These are phyloP conservation scores for Fusarium brevicatenulatum DNA, from an alignment of 2,329 filamentous ascomycete genomes.

Conservation along the genomic window DNA sequence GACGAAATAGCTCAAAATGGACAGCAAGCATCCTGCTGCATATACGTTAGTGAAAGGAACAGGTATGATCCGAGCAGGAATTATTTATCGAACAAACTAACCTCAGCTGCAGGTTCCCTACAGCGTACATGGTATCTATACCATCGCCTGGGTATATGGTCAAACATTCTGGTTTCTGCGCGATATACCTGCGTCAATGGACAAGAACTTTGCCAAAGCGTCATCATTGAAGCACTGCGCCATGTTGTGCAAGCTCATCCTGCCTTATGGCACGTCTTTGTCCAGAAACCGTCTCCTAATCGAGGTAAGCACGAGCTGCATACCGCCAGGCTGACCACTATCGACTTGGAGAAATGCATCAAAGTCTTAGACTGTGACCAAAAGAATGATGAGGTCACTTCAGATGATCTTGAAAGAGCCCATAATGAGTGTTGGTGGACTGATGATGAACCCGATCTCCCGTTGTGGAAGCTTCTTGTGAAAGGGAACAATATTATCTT, in stretches of 20 bases:
- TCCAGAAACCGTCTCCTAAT: neutral
- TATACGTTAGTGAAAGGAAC: neutral
- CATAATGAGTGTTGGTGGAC: slow-evolving; percentile 33
- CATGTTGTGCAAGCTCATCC: neutral
- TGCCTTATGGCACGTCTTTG: neutral
- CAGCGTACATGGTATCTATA: slow-evolving; percentile 35
- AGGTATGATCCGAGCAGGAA: neutral
- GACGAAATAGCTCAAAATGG: neutral
- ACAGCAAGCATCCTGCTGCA: fast-evolving
- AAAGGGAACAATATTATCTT: slow-evolving; percentile 22
- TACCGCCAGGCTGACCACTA: slow-evolving; percentile 16
- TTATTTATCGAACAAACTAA: neutral
- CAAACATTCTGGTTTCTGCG: slow-evolving; percentile 34
- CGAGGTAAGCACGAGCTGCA: neutral
- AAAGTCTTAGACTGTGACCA: slow-evolving; percentile 7
- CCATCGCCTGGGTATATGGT: slow-evolving; percentile 28
- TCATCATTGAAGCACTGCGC: neutral
- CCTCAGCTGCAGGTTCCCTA: neutral
- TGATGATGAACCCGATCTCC: slow-evolving; percentile 11
- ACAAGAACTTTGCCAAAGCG: neutral
- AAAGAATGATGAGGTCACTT: neutral
- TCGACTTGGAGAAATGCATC: slow-evolving; percentile 30
- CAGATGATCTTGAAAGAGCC: slow-evolving; percentile 12
- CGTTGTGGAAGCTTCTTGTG: slow-evolving; percentile 31
- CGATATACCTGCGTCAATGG: neutral